A percentile compares a stretch with the other conserved stretches of the same genome.
Conservation (phyloP, 176 grass and related monocot genomes). For the Lolium multiflorum region DNA sequence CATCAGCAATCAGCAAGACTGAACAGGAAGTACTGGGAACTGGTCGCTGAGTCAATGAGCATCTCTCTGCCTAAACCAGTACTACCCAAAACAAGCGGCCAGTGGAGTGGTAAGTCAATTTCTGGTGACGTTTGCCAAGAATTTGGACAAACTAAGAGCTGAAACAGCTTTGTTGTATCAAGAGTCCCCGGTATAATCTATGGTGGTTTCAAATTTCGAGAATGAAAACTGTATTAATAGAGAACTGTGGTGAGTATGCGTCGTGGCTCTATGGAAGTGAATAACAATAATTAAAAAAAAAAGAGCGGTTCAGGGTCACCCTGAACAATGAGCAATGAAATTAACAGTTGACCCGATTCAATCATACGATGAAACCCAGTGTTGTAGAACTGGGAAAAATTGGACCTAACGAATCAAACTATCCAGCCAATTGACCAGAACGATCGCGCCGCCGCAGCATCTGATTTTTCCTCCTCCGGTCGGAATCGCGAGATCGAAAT, state of each 20-base stretch:
- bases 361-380: too few relatives aligned
- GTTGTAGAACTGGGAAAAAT: background rate
- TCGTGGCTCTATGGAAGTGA: background rate
- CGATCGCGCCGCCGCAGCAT: background rate
- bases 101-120: background rate
- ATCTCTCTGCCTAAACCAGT: background rate
- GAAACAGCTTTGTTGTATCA: background rate
- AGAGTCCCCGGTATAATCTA: background rate
- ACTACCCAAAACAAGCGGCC: background rate
- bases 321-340: background rate
- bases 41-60: background rate
- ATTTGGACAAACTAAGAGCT: too few relatives aligned
- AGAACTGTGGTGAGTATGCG: background rate
- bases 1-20: background rate
- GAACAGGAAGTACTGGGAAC: background rate
- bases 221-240: background rate
- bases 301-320: background rate
- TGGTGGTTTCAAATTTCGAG: background rate
- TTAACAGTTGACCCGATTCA: slow-evolving; percentile 42
- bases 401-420: background rate
- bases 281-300: background rate
- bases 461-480: too few relatives aligned
- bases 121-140: background rate
- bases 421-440: background rate
- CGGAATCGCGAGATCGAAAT: slow-evolving; percentile 8